A percentile compares a stretch with the other conserved stretches of the same genome.
These are phyloP conservation scores for Candida lessepsii DNA, from an alignment of 805 yeast genomes.

Conservation along the genomic window DNA sequence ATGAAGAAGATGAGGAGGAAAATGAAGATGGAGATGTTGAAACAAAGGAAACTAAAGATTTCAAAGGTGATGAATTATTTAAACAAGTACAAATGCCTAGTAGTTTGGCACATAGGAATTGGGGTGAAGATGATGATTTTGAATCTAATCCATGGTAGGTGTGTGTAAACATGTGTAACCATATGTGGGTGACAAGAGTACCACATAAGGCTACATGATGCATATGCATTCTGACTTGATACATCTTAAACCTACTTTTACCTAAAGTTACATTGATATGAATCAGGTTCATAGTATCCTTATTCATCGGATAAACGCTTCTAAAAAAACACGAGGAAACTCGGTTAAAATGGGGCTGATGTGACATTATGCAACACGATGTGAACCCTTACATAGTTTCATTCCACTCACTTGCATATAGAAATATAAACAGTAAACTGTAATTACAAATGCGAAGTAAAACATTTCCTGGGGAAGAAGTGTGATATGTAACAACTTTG, in stretches of 20 bases:
- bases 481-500: too few relatives aligned
- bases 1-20: constrained; percentile 24
- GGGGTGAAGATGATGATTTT: constrained; percentile 43
- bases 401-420: not conserved
- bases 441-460: too few relatives aligned
- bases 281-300: too few relatives aligned
- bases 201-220: too few relatives aligned
- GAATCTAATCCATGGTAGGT: constrained; percentile 73
- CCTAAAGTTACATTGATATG: too few relatives aligned
- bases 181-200: too few relatives aligned
- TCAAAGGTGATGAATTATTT: constrained; percentile 49
- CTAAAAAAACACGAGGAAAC: not conserved
- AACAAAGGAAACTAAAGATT: constrained; percentile 10
- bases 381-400: constrained; percentile 1
- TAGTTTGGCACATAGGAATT: constrained; percentile 48
- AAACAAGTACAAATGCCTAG: constrained; percentile 49
- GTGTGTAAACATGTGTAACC: too few relatives aligned
- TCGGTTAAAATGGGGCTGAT: not conserved
- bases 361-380: not conserved
- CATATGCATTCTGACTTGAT: too few relatives aligned
- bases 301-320: too few relatives aligned
- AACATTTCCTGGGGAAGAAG: too few relatives aligned
- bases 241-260: too few relatives aligned
- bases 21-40: constrained; percentile 20
- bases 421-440: too few relatives aligned